Evolutionary conservation across 148 eudicot species (phyloP).

Genomic region (Rhododendron mucronatum): DNA sequence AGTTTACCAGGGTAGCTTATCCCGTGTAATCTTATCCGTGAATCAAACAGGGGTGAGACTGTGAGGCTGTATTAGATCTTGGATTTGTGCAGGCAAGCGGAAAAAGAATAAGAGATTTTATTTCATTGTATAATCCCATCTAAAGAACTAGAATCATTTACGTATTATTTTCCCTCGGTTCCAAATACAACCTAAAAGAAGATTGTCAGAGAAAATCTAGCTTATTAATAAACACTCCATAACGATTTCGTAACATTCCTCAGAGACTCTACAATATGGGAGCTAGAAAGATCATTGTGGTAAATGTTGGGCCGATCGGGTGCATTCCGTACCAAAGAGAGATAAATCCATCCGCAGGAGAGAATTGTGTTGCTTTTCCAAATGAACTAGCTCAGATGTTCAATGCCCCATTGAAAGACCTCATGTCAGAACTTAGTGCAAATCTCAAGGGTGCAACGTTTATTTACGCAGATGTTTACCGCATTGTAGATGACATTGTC

Average conservation of each 20-base stretch:
- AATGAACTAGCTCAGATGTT: constrained; percentile 66
- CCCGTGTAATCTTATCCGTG: background rate
- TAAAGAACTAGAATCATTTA: background rate
- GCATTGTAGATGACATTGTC: constrained; percentile 45
- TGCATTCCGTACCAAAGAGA: constrained; percentile 82
- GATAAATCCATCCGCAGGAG: constrained; percentile 54
- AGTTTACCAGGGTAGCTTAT: background rate
- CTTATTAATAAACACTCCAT: background rate
- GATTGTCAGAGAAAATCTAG: background rate
- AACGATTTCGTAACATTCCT: background rate
- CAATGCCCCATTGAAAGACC: constrained; percentile 45
- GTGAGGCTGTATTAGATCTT: background rate
- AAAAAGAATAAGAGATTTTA: background rate
- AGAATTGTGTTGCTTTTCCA: constrained; percentile 51
- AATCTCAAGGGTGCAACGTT: constrained; percentile 48
- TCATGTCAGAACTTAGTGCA: constrained; percentile 35
- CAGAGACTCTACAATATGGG: constrained; percentile 84
- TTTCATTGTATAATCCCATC: background rate
- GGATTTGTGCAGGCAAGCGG: background rate
- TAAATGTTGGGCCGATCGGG: constrained; percentile 88
- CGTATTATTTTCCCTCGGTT: background rate
- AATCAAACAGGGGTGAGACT: background rate
- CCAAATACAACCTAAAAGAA: background rate
- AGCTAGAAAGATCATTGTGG: constrained; percentile 66
- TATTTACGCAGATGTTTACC: constrained; percentile 64